Percentiles rank a stretch among this genome's conserved stretches.
These are phyloP conservation scores for Candida nanaspora DNA, from an alignment of 805 yeast species.

Conservation along the genomic window DNA sequence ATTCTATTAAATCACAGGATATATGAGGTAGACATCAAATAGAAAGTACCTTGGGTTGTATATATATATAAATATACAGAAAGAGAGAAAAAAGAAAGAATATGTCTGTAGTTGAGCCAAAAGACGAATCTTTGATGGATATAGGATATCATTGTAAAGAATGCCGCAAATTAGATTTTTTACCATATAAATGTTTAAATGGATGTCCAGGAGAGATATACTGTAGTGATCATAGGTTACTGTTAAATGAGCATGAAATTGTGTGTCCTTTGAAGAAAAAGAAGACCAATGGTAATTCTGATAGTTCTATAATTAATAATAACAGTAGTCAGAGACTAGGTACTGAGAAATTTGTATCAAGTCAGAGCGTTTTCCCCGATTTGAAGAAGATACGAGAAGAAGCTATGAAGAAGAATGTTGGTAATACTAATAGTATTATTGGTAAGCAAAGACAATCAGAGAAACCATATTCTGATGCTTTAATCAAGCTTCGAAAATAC, in stretches of 20 bases:
- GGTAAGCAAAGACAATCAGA: too few relatives aligned
- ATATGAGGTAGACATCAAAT: too few relatives aligned
- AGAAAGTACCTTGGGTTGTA: too few relatives aligned
- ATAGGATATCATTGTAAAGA: constrained; percentile 51
- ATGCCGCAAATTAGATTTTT: constrained; percentile 48
- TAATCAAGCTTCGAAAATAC: constrained; percentile 7
- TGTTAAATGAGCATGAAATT: constrained; percentile 21
- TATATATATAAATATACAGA: neutral
- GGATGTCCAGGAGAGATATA: constrained; percentile 25
- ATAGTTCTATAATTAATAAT: too few relatives aligned
- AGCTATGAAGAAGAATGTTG: constrained; percentile 21
- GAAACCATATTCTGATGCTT: constrained; percentile 9
- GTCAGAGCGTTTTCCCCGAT: constrained; percentile 46
- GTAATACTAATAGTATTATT: too few relatives aligned
- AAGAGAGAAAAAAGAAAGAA: neutral
- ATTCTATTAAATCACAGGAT: too few relatives aligned
- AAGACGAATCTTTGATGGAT: constrained; percentile 36
- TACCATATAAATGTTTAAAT: constrained; percentile 47
- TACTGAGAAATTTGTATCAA: constrained; percentile 25
- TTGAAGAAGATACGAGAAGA: constrained; percentile 32
- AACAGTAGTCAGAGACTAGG: neutral
- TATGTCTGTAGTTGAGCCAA: constrained; percentile 6
- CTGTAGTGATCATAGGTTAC: neutral
- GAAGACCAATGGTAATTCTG: constrained; percentile 3
- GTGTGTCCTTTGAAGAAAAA: constrained; percentile 13